phyloP scores from a whole-genome alignment of 2,329 filamentous ascomycete species.

The Aspergillus thermomutatus region DNA sequence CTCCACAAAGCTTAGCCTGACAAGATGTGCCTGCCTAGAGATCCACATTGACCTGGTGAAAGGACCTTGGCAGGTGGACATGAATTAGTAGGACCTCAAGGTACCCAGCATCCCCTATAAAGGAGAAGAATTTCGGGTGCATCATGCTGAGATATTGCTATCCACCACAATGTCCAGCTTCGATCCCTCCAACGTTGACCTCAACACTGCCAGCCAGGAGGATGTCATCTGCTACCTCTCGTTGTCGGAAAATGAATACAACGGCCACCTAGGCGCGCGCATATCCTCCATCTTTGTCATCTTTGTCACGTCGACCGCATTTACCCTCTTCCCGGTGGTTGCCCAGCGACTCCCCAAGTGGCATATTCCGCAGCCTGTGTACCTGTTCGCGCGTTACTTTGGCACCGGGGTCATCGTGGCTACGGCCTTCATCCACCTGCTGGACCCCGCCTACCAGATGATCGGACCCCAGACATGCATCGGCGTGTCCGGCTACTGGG shows the following conservation, averaged over 20 bases:
- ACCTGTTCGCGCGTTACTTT: constrained; percentile 48
- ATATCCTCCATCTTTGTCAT: constrained; percentile 47
- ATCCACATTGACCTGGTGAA: not conserved
- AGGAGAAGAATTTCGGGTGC: not conserved
- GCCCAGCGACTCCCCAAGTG: constrained; percentile 38
- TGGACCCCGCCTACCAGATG: constrained; percentile 44
- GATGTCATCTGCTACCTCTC: constrained; percentile 52
- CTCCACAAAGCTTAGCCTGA: not conserved
- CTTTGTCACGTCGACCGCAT: constrained; percentile 38
- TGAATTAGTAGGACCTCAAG: not conserved
- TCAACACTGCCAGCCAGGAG: constrained; percentile 40
- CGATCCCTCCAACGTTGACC: constrained; percentile 44
- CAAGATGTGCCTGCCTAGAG: not conserved
- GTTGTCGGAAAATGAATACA: constrained; percentile 49
- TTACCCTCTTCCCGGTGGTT: constrained; percentile 48
- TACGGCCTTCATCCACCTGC: constrained; percentile 48
- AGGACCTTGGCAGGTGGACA: not conserved
- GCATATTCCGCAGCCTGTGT: constrained; percentile 42
- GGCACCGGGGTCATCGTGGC: constrained; percentile 48
- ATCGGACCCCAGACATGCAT: constrained; percentile 50
- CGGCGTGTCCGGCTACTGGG: constrained; percentile 53
- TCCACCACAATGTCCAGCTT: constrained; percentile 18
- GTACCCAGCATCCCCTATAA: not conserved
- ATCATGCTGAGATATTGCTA: not conserved
- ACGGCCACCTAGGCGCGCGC: constrained; percentile 47